A percentile compares a stretch with the other conserved stretches of the same genome.
Evolutionary conservation across 768 basidiomycete genomes (phyloP).

Genomic region (Podaxis sp.): DNA sequence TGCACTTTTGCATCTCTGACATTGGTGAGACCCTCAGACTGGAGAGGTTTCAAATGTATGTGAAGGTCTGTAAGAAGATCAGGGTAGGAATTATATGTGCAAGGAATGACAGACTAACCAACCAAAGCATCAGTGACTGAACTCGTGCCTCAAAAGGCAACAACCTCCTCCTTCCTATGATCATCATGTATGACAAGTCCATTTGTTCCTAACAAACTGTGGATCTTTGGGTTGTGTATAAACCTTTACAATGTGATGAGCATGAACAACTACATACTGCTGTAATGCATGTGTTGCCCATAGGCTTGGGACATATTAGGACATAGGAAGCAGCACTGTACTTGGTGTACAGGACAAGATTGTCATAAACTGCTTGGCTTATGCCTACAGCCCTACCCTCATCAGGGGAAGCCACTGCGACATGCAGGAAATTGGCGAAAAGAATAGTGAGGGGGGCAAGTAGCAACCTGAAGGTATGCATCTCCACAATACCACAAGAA

Average conservation of each 20-base stretch:
- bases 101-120: conserved; percentile 13
- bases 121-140: not conserved
- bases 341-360: conserved; percentile 39
- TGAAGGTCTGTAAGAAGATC: conserved; percentile 26
- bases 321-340: conserved; percentile 1
- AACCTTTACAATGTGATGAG: not conserved
- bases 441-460: not conserved
- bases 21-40: conserved; percentile 25
- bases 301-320: conserved; percentile 38
- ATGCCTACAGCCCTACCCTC: conserved; percentile 30
- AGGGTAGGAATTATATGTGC: not conserved
- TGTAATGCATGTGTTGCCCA: conserved; percentile 42
- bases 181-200: conserved; percentile 39
- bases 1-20: conserved; percentile 27
- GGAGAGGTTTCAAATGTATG: conserved; percentile 30
- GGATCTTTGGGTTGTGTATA: conserved; percentile 21
- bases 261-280: conserved; percentile 29
- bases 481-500: not conserved
- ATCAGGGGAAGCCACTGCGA: conserved; percentile 17
- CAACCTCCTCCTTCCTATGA: conserved; percentile 34
- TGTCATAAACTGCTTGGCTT: conserved; percentile 34
- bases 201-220: conserved; percentile 25
- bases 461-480: not conserved
- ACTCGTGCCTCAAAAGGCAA: conserved; percentile 35
- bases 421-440: not conserved